phyloP scores from a whole-genome alignment of 768 basidiomycete genomes.

The Asterophora parasitica region DNA sequence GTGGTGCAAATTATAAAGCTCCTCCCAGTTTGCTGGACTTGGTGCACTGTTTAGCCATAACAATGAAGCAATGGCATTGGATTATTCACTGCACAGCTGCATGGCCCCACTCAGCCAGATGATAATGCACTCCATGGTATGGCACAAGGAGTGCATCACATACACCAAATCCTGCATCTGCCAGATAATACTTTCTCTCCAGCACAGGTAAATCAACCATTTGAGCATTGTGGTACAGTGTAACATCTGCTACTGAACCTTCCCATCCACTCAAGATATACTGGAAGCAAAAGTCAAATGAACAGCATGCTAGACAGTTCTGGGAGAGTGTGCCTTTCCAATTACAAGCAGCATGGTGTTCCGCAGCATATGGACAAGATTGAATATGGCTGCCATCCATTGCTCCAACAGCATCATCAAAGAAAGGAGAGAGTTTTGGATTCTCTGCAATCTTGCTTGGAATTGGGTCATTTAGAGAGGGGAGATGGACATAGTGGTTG shows the following conservation, averaged over 20 bases:
- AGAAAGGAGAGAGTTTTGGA: constrained; percentile 23
- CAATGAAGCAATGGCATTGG: too few relatives aligned
- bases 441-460: constrained; percentile 13
- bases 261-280: not conserved
- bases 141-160: constrained; percentile 25
- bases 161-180: constrained; percentile 28
- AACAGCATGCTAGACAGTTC: constrained; percentile 25
- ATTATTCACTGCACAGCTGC: not conserved
- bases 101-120: constrained; percentile 20
- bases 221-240: constrained; percentile 19
- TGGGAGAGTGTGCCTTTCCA: constrained; percentile 20
- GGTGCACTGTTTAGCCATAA: too few relatives aligned
- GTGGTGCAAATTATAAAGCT: too few relatives aligned
- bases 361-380: constrained; percentile 5
- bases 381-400: constrained; percentile 19
- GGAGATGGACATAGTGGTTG: constrained; percentile 11
- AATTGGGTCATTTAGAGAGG: constrained; percentile 1
- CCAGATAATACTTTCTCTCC: constrained; percentile 28
- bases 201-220: constrained; percentile 22
- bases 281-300: constrained; percentile 22
- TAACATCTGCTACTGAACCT: not conserved
- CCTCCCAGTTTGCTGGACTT: too few relatives aligned
- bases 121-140: constrained; percentile 31
- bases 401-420: constrained; percentile 20
- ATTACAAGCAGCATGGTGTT: constrained; percentile 5